These are phyloP conservation scores for Flaveria bidentis DNA, from an alignment of 129 eudicot genomes.

Conservation along the genomic window DNA sequence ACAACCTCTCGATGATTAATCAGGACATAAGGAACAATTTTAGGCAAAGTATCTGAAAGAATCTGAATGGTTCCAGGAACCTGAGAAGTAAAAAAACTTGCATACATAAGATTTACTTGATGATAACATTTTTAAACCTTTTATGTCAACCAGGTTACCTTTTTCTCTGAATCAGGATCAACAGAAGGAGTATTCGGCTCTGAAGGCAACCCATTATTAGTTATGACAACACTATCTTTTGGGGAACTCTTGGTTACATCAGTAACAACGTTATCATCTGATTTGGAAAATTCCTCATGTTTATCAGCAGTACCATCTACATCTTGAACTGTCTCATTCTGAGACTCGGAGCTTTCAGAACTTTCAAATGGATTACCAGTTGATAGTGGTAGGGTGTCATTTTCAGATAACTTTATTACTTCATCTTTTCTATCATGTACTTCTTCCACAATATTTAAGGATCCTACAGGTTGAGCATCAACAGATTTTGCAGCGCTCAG, in stretches of 20 bases:
- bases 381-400: conserved; percentile 37
- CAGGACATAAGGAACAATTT: conserved; percentile 95
- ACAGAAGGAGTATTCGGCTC: conserved; percentile 42
- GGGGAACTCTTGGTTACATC: conserved; percentile 34
- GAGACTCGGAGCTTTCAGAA: conserved; percentile 32
- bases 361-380: conserved; percentile 38
- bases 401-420: conserved; percentile 38
- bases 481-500: conserved; percentile 40
- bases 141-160: conserved; percentile 44
- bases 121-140: background rate
- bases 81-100: conserved; percentile 46
- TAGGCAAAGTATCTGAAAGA: conserved; percentile 87
- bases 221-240: conserved; percentile 37
- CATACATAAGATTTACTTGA: conserved; percentile 19
- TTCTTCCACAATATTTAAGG: conserved; percentile 33
- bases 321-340: conserved; percentile 25
- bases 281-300: conserved; percentile 39
- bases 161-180: conserved; percentile 51
- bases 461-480: conserved; percentile 40
- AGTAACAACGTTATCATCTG: conserved; percentile 38
- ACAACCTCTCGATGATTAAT: conserved; percentile 95
- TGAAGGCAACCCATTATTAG: conserved; percentile 37
- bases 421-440: conserved; percentile 36
- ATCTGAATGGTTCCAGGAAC: conserved; percentile 91
- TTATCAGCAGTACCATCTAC: conserved; percentile 28